phyloP scores from a whole-genome alignment of 1,139 yeast genomes.

The Pneumocystis oryctolagi region DNA sequence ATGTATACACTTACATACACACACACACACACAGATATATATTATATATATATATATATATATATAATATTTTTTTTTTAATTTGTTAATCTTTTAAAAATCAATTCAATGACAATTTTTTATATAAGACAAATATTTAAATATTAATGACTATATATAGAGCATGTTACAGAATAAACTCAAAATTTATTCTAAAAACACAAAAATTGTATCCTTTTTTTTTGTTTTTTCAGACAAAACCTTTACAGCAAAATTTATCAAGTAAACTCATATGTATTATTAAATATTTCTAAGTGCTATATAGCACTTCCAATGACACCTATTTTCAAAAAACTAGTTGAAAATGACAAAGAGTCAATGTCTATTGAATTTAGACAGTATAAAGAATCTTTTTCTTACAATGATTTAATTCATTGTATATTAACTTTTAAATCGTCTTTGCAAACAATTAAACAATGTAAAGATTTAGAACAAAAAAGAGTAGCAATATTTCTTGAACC shows the following conservation, averaged over 20 bases:
- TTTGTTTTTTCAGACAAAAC: not conserved
- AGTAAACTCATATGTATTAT: not conserved
- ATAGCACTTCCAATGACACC: not conserved
- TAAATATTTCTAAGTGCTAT: not conserved
- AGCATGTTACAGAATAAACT: no score
- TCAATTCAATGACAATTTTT: no score
- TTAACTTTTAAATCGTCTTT: not conserved
- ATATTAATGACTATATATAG: no score
- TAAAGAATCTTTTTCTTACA: not conserved
- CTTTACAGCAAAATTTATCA: not conserved
- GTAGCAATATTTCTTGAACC: slow-evolving; percentile 7
- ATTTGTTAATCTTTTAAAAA: no score
- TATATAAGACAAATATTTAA: no score
- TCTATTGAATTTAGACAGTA: not conserved
- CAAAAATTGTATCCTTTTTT: not conserved
- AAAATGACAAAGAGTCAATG: not conserved
- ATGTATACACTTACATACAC: no score
- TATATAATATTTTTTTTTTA: no score
- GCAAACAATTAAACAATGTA: not conserved
- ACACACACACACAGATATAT: no score
- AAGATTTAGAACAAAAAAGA: slow-evolving; percentile 2
- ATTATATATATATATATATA: no score
- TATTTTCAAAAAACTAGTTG: not conserved
- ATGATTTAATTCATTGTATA: not conserved
- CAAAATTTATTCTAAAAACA: not conserved